Evolutionary conservation across 495 filamentous ascomycete species (phyloP), one percentile per base, ranked within the genome.

Genomic region (Chaetomium cochliodes): DNA sequence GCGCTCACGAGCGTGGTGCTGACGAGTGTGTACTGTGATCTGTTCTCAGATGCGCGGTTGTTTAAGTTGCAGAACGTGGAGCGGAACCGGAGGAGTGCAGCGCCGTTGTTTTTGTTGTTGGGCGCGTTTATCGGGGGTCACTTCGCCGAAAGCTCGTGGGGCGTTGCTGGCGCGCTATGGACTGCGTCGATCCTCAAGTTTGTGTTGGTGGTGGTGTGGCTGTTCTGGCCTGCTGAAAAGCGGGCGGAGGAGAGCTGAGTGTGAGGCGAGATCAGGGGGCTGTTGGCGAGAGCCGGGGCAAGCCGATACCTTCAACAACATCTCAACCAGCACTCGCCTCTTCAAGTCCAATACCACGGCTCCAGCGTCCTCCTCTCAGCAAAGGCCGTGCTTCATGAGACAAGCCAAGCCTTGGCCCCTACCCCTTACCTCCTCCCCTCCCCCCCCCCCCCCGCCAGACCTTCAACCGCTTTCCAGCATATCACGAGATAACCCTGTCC

Each of bases 21-120:
- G 62, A 92, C 89, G 22, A 88, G 86, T 65, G 82, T 87, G 57
- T 90, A 89, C 74, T 88, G 86, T 67, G 89, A 92, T 70, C 67
- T 90, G 20, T 89, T 89, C 70, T 86, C 85, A 9, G 84, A 89
- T 59, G 78, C 78, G 41, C 79, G 84, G 22, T 63, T 90, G 15
- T 78, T 89, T 13, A 74, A 77, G 1, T 50, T 78, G 30, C 69
- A 74, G 5, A 85, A 88, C 66, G 74, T 74, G 9, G 85, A 90
- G 70, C 71, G 88, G 58, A 86, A 87, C 67, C 79, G 85, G 25
- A 76, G 88, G 47, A 68, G 79, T 6, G 83, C 77, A 0, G 88
- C 88, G 3, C 82, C 87, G 15, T 46, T 85, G 20, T 76, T 83
- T 47, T 69, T 90, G n/a, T 66, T 90, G 25, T 33, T 82, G 30